Base-by-base conservation (phyloP, 2,329 filamentous ascomycete genomes). In the Scytalidium sp. region DNA sequence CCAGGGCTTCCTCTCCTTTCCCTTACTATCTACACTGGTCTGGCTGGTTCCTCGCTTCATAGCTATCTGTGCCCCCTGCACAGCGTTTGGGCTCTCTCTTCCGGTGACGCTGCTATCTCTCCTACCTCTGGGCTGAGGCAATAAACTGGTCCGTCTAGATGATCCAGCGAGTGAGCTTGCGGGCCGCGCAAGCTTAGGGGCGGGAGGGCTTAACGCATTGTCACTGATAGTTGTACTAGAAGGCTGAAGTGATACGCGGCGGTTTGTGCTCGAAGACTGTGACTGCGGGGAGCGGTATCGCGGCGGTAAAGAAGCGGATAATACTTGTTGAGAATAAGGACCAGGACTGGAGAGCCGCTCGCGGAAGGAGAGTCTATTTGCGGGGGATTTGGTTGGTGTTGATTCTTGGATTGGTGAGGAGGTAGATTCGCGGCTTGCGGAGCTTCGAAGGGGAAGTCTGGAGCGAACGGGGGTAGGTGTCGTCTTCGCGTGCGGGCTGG, bases 191-290 rank as follows among this genome's bases (percentile, higher is more conserved):
- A 20, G 53, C 54, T 42, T 51, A 49, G 50, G 59, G n/a, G 51
- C 29, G 3, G 44, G 32, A 5, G 59, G 58, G 58, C 61, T 48
- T 10, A 36, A 5, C 52, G 62, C 13, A 63, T 60, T 9, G 56
- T 53, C 23, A 62, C 66, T 50, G 49, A 64, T 52, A 51, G 68
- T 60, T 52, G 72, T 15, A 71, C 68, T 2, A 13, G 51, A 51
- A n/a, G 78, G 76, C 48, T 83, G 79, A 21, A 82, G 62, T 1
- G 80, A 83, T 5, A 75, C 70, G 23, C 80, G 75, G 19, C 81
- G 74, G 47, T 69, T 75, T 39, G 67, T 66, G 23, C 42, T 41
- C 7, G 50, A 51, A 2, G 67, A 62, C 47, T 80, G 62, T 5
- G 66, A 63, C 11, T 47, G 50, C 17, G 64, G 57, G 17, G 50